phyloP scores from a whole-genome alignment of 345 rosid genomes.

The Eucalyptus tenuipes region DNA sequence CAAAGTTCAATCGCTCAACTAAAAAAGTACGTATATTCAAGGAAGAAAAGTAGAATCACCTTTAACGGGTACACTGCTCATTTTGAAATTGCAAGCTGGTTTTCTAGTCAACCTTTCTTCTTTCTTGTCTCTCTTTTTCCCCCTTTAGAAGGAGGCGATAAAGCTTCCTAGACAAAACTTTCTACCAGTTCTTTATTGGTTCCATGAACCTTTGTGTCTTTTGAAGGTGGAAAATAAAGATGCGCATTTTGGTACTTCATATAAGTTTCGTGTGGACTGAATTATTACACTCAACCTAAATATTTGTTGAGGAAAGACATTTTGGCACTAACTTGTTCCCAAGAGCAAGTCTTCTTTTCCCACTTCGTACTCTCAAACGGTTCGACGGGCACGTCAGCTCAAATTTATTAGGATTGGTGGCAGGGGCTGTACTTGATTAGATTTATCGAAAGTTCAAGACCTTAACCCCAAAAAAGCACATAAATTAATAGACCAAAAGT shows the following conservation, averaged over 20 bases:
- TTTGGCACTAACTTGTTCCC: background rate
- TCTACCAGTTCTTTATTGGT: too few relatives aligned
- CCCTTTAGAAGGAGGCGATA: background rate
- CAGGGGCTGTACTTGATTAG: background rate
- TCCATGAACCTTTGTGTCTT: background rate
- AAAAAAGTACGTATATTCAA: background rate
- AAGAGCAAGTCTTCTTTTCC: too few relatives aligned
- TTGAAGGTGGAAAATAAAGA: too few relatives aligned
- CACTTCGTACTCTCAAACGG: too few relatives aligned
- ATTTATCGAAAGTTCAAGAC: too few relatives aligned
- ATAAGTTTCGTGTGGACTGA: too few relatives aligned
- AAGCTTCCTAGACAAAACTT: background rate
- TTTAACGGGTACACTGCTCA: too few relatives aligned
- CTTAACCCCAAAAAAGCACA: background rate
- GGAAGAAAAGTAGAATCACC: too few relatives aligned
- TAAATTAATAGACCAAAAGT: background rate
- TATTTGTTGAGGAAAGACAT: background rate
- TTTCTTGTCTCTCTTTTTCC: background rate
- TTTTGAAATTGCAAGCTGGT: too few relatives aligned
- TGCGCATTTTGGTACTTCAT: too few relatives aligned
- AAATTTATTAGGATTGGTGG: background rate
- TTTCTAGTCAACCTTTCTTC: too few relatives aligned
- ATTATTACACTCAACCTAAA: too few relatives aligned
- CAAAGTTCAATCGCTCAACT: background rate
- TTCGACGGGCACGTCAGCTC: background rate